These are phyloP conservation scores for Rhexocercosporidium sp. DNA, from an alignment of 2,329 filamentous ascomycete species.

Conservation along the genomic window DNA sequence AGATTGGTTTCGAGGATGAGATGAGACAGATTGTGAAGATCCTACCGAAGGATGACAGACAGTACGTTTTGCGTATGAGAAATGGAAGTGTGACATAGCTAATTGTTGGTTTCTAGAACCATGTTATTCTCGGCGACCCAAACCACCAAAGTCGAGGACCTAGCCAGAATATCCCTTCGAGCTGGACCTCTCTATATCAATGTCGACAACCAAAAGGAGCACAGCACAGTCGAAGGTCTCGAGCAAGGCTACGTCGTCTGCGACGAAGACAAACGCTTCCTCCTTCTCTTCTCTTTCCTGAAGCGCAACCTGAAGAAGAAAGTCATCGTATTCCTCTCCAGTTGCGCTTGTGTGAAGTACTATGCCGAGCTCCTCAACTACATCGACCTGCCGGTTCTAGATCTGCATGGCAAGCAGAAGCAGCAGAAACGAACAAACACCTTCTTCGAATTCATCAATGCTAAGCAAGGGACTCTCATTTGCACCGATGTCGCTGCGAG, in stretches of 20 bases:
- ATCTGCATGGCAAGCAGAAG: conserved; percentile 94
- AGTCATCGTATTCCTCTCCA: conserved; percentile 95
- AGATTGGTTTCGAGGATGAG: conserved; percentile 98
- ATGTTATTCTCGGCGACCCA: conserved; percentile 99
- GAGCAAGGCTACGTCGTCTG: conserved; percentile 97
- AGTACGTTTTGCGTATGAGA: conserved; percentile 47
- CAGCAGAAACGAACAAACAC: conserved; percentile 99
- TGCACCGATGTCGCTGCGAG: conserved; percentile 96
- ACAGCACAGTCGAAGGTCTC: conserved; percentile 89
- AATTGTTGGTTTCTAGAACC: conserved; percentile 52
- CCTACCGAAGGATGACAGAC: conserved; percentile 81
- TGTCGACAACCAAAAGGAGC: conserved; percentile 87
- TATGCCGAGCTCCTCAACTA: conserved; percentile 96
- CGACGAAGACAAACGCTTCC: conserved; percentile 91
- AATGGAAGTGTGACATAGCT: background rate
- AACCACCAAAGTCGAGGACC: conserved; percentile 97
- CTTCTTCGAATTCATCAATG: conserved; percentile 95
- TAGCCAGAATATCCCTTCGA: conserved; percentile 90
- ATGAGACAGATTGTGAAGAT: conserved; percentile 98
- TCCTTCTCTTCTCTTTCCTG: conserved; percentile 92
- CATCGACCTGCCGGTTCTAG: conserved; percentile 88
- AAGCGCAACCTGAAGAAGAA: conserved; percentile 89
- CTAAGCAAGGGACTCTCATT: conserved; percentile 84
- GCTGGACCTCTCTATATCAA: conserved; percentile 96
- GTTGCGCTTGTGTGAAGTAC: conserved; percentile 93